Percentiles rank a stretch among this genome's conserved stretches.
Evolutionary conservation across 2,329 filamentous ascomycete genomes (phyloP).

Genomic region (Penicillium capsulatum): DNA sequence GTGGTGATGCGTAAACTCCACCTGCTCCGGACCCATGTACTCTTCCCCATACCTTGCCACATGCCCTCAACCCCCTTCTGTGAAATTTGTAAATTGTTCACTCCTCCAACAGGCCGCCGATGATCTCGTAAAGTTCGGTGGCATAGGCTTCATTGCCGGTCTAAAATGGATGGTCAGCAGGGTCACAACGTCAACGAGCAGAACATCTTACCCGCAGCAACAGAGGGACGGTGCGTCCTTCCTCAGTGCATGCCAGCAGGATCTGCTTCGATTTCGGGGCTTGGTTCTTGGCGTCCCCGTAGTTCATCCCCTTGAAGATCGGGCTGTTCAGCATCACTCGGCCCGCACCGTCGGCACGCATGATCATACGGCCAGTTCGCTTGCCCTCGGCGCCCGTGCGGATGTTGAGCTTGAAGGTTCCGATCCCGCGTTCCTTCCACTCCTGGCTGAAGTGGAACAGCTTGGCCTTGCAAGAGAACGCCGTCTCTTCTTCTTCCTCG

Average conservation of each 20-base stretch:
- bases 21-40: conserved; percentile 3
- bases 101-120: background rate
- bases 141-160: conserved; percentile 40
- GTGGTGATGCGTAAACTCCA: conserved; percentile 1
- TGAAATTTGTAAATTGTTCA: background rate
- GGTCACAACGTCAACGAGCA: background rate
- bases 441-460: conserved; percentile 72
- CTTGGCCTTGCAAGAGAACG: conserved; percentile 74
- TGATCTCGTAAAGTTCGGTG: background rate
- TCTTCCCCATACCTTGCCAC: background rate
- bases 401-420: conserved; percentile 80
- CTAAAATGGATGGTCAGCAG: conserved; percentile 19
- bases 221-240: conserved; percentile 50
- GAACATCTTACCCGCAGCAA: conserved; percentile 52
- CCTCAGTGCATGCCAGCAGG: conserved; percentile 57
- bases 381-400: conserved; percentile 53
- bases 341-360: conserved; percentile 86
- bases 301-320: conserved; percentile 72
- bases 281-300: conserved; percentile 60
- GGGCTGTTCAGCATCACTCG: conserved; percentile 82
- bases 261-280: conserved; percentile 69
- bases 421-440: conserved; percentile 87
- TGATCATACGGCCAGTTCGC: conserved; percentile 68
- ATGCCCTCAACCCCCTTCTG: background rate
- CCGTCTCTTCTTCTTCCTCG: conserved; percentile 74